These are phyloP conservation scores for Chlorella sp. DNA, from an alignment of 139 green algal species.

Conservation along the genomic window DNA sequence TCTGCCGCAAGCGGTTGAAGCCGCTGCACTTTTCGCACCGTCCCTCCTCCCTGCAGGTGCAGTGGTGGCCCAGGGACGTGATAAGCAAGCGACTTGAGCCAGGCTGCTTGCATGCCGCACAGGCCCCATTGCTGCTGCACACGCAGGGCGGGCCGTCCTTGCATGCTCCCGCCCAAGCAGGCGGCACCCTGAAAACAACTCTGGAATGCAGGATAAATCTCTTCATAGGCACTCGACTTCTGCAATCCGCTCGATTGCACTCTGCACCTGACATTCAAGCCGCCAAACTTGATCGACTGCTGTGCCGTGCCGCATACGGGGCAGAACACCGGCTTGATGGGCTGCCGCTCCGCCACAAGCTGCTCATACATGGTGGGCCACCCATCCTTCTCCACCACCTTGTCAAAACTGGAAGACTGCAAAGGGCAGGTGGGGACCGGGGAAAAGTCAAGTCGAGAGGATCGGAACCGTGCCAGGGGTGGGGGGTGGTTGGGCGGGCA, in stretches of 20 bases:
- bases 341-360: background rate
- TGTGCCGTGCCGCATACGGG: slow-evolving; percentile 17
- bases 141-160: no score
- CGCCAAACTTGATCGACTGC: background rate
- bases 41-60: slow-evolving; percentile 1
- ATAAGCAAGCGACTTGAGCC: background rate
- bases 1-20: slow-evolving; percentile 28
- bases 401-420: slow-evolving; percentile 4
- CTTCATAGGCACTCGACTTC: background rate
- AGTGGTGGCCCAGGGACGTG: background rate
- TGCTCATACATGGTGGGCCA: slow-evolving; percentile 29
- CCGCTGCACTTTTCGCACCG: slow-evolving; percentile 4
- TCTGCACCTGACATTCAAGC: background rate
- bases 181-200: background rate
- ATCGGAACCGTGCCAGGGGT: background rate
- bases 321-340: slow-evolving; percentile 1
- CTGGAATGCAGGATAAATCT: background rate
- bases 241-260: background rate
- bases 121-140: no score
- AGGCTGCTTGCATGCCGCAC: background rate
- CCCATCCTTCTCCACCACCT: slow-evolving; percentile 6
- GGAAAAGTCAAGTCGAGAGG: background rate
- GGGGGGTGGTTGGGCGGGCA: background rate
- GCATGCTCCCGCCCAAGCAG: no score
- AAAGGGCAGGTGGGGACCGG: background rate